These are phyloP conservation scores for Cylindrodendrum hubeiense DNA, from an alignment of 2,329 filamentous ascomycete species.

Conservation along the genomic window DNA sequence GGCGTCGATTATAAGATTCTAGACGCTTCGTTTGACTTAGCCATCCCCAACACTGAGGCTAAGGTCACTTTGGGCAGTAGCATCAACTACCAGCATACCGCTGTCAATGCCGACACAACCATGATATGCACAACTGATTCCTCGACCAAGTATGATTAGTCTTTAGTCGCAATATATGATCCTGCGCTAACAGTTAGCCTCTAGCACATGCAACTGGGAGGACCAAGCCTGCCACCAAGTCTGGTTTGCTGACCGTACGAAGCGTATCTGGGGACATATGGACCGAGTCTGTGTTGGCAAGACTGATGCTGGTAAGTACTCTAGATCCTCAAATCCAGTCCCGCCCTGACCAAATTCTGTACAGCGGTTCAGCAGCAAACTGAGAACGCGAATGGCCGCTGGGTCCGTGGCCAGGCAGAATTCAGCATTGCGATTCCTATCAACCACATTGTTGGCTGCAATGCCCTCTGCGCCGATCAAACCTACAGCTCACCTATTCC, in stretches of 20 bases:
- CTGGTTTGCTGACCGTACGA: constrained; percentile 21
- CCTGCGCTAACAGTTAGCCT: background rate
- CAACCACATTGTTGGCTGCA: constrained; percentile 27
- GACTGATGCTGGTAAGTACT: constrained; percentile 6
- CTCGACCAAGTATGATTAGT: constrained; percentile 8
- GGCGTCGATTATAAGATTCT: constrained; percentile 18
- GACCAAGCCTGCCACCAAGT: constrained; percentile 19
- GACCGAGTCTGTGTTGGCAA: constrained; percentile 22
- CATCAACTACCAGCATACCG: constrained; percentile 18
- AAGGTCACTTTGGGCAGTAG: constrained; percentile 11
- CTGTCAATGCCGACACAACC: background rate
- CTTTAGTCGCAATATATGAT: too few species aligned
- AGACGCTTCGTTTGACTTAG: constrained; percentile 9
- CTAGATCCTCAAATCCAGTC: background rate
- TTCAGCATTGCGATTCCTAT: constrained; percentile 29
- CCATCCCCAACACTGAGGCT: background rate
- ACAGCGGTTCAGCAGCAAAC: constrained; percentile 29
- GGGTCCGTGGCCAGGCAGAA: constrained; percentile 26
- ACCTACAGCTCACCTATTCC: constrained; percentile 21
- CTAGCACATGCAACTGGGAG: constrained; percentile 10
- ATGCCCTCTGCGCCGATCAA: constrained; percentile 19
- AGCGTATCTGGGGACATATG: constrained; percentile 26
- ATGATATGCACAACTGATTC: constrained; percentile 20
- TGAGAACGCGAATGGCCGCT: constrained; percentile 21
- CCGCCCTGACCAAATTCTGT: background rate